These are phyloP conservation scores for Pseudozyma thailandica DNA, from an alignment of 1,284 basidiomycete genomes.

Conservation along the genomic window DNA sequence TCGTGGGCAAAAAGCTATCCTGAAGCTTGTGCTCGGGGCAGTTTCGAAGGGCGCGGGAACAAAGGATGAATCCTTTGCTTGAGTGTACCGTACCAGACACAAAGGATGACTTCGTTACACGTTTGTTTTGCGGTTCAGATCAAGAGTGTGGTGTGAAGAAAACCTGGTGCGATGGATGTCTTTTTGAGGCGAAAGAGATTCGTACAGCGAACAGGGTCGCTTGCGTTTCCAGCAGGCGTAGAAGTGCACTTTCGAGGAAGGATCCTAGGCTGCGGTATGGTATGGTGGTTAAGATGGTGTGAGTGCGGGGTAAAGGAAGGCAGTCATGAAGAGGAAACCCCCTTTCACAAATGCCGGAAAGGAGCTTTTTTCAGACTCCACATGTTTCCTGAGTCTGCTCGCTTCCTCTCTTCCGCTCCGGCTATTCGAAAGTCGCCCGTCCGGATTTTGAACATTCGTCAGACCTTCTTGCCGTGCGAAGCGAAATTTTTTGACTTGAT, in stretches of 20 bases:
- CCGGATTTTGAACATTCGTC: not conserved
- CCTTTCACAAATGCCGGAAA: constrained; percentile 3
- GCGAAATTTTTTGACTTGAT: not conserved
- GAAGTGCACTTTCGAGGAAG: not conserved
- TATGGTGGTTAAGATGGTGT: not conserved
- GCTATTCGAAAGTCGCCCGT: not conserved
- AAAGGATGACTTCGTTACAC: too few relatives aligned
- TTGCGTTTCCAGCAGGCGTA: too few relatives aligned
- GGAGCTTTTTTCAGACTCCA: not conserved
- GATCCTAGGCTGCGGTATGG: not conserved
- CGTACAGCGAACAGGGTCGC: too few relatives aligned
- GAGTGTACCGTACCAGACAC: too few relatives aligned
- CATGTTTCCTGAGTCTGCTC: not conserved
- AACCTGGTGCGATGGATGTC: not conserved
- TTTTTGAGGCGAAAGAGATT: too few relatives aligned
- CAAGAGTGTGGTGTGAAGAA: not conserved
- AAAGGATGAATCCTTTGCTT: too few relatives aligned
- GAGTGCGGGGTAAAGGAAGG: not conserved
- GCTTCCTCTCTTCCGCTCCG: not conserved
- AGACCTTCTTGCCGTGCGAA: not conserved
- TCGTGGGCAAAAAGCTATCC: constrained; percentile 1
- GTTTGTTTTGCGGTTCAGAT: not conserved
- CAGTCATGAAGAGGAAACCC: not conserved
- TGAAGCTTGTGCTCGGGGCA: not conserved
- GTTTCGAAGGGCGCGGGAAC: not conserved